Evolutionary conservation across 768 basidiomycete genomes (phyloP).

Genomic region (Lactarius vividus): DNA sequence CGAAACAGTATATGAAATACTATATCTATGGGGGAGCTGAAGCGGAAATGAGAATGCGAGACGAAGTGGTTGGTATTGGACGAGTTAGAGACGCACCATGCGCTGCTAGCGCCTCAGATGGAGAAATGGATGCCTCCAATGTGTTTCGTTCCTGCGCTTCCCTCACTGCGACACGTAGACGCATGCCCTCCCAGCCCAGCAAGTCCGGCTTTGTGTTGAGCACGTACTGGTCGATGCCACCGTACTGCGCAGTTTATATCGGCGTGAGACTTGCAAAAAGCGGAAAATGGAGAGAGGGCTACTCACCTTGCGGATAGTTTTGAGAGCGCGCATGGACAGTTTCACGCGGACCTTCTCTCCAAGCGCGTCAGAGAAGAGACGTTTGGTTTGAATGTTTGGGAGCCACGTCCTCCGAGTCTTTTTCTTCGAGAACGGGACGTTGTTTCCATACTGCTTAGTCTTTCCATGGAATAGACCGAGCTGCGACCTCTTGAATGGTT

Average conservation of each 20-base stretch:
- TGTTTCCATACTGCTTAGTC: slow-evolving; percentile 79
- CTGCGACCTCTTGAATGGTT: slow-evolving; percentile 79
- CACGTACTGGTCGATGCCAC: slow-evolving; percentile 43
- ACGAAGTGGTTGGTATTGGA: background rate
- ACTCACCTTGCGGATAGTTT: slow-evolving; percentile 79
- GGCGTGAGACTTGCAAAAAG: background rate
- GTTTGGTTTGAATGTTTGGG: slow-evolving; percentile 81
- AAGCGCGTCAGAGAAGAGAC: slow-evolving; percentile 64
- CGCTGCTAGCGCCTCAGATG: background rate
- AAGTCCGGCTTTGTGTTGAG: slow-evolving; percentile 40
- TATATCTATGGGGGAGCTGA: slow-evolving; percentile 16
- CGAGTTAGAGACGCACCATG: slow-evolving; percentile 12
- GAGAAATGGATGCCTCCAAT: slow-evolving; percentile 13
- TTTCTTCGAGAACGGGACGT: slow-evolving; percentile 83
- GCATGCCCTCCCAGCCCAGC: slow-evolving; percentile 44
- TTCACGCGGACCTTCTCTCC: slow-evolving; percentile 59
- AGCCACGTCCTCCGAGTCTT: slow-evolving; percentile 88
- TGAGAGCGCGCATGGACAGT: slow-evolving; percentile 71
- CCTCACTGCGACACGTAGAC: slow-evolving; percentile 38
- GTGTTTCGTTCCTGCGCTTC: slow-evolving; percentile 31
- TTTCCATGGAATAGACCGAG: slow-evolving; percentile 82
- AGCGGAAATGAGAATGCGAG: slow-evolving; percentile 16
- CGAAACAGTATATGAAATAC: slow-evolving; percentile 5
- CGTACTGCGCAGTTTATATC: slow-evolving; percentile 28
- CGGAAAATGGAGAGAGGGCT: background rate